Conservation (phyloP, 306 rosid genomes). For the Geum urbanum region DNA sequence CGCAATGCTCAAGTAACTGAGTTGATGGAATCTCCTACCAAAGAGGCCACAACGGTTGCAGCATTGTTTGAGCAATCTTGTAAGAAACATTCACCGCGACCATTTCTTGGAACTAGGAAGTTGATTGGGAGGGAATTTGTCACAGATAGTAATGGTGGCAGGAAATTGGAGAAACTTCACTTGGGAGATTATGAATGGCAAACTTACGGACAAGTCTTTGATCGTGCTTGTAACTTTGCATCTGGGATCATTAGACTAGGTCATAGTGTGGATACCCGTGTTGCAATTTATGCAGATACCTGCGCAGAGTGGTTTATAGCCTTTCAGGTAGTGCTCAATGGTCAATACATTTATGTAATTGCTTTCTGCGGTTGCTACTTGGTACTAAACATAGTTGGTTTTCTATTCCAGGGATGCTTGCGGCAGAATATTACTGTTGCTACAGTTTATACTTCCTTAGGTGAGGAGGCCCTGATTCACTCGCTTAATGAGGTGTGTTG, state of each 20-base stretch:
- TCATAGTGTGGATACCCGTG: conserved; percentile 51
- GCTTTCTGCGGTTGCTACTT: conserved; percentile 1
- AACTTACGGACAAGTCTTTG: conserved; percentile 61
- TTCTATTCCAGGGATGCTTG: conserved; percentile 65
- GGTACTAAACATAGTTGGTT: conserved; percentile 2
- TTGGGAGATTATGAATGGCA: conserved; percentile 82
- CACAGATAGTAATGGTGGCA: conserved; percentile 65
- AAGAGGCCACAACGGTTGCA: conserved; percentile 80
- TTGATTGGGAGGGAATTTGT: conserved; percentile 51
- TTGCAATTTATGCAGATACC: conserved; percentile 76
- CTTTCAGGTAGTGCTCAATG: conserved; percentile 57
- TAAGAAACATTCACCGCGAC: conserved; percentile 41
- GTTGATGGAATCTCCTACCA: conserved; percentile 65
- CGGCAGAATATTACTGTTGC: conserved; percentile 72
- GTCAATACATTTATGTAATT: background rate
- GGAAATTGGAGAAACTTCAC: conserved; percentile 74
- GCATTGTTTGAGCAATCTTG: conserved; percentile 82
- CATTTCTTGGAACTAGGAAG: conserved; percentile 72
- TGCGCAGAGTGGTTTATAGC: conserved; percentile 77
- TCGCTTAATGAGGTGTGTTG: conserved; percentile 82
- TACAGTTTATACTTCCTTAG: conserved; percentile 81
- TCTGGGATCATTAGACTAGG: conserved; percentile 73
- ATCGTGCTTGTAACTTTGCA: conserved; percentile 67
- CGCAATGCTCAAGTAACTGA: conserved; percentile 55
- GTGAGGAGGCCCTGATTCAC: conserved; percentile 85